Evolutionary conservation across 208 protist genomes (phyloP).

Genomic region (Tritrichomonas musculus): DNA sequence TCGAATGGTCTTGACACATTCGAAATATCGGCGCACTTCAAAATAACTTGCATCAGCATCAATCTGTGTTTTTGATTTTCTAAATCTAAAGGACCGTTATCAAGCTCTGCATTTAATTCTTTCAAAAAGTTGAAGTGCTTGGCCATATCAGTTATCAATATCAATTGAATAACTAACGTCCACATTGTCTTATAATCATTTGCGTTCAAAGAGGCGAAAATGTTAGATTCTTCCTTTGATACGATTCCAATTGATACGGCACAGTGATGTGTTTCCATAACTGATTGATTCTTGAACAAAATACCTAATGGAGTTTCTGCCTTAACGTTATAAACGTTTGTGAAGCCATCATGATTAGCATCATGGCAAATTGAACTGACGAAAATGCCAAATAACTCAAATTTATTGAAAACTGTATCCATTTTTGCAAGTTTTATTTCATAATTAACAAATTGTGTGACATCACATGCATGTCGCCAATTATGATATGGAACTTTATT

Average conservation of each 20-base stretch:
- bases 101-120: not conserved
- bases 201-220: slow-evolving; percentile 37
- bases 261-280: slow-evolving; percentile 60
- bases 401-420: slow-evolving; percentile 48
- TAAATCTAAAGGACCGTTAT: not conserved
- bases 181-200: slow-evolving; percentile 47
- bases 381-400: slow-evolving; percentile 71
- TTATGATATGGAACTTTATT: slow-evolving; percentile 63
- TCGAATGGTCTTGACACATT: slow-evolving; percentile 23
- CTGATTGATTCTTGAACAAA: slow-evolving; percentile 57
- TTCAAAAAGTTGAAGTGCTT: slow-evolving; percentile 48
- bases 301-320: slow-evolving; percentile 72
- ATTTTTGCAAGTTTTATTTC: slow-evolving; percentile 52
- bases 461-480: slow-evolving; percentile 60
- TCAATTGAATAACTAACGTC: slow-evolving; percentile 46
- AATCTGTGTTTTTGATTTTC: not conserved
- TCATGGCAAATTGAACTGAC: slow-evolving; percentile 81
- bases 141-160: slow-evolving; percentile 56
- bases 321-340: slow-evolving; percentile 86
- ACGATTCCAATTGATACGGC: slow-evolving; percentile 45
- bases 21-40: not conserved
- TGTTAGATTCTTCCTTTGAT: slow-evolving; percentile 39
- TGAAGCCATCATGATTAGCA: slow-evolving; percentile 86
- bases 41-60: not conserved
- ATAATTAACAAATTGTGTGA: slow-evolving; percentile 56